Evolutionary conservation across 2,329 filamentous ascomycete genomes (phyloP), one percentile per base, ranked within the genome.

Genomic region (Sporothrix globosa): DNA sequence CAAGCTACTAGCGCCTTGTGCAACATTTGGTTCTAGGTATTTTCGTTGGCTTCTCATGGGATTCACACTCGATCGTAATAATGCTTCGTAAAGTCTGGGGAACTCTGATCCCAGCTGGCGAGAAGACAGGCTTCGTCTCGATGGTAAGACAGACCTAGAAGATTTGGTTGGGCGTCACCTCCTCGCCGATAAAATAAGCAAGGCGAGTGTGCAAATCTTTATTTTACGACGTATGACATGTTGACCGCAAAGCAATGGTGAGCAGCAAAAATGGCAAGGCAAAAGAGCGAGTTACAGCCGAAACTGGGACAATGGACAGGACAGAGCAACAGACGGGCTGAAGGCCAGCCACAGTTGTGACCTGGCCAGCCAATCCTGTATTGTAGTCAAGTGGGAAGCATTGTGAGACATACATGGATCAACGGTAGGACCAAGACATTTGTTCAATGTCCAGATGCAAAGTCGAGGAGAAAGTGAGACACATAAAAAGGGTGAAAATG

Each of bases 391-490:
- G 3, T 61, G n/a, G n/a, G 39, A 60, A 19, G 34, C 13, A 9
- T 19, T 61, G n/a, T 61, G n/a, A 61, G 56, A 61, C 56, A 61
- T 44, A n/a, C 34, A 24, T 44, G 19, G 56, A 61, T 61, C 56
- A 13, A 61, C 56, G 56, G 56, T 61, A 61, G 34, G 56, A 19
- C 30, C n/a, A 11, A 30, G 30, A 14, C 54, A 58, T 39, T 60
- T 19, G 19, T 21, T 17, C 11, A 46, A 19, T 44, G 58, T 17
- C 21, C 34, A 39, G 11, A 63, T 63, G 39, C 39, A 63, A 46
- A 46, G 39, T 27, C 39, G 58, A 63, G 58, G 58, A 63, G 58
- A 27, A 27, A 46, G 58, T 46, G 58, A 63, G 58, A 63, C 58
- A 63, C 19, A 46, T 27, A 17, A 13, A 46, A 63, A 46, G 58